Conservation (phyloP, 1,284 basidiomycete species). For the Chiua sp. region DNA sequence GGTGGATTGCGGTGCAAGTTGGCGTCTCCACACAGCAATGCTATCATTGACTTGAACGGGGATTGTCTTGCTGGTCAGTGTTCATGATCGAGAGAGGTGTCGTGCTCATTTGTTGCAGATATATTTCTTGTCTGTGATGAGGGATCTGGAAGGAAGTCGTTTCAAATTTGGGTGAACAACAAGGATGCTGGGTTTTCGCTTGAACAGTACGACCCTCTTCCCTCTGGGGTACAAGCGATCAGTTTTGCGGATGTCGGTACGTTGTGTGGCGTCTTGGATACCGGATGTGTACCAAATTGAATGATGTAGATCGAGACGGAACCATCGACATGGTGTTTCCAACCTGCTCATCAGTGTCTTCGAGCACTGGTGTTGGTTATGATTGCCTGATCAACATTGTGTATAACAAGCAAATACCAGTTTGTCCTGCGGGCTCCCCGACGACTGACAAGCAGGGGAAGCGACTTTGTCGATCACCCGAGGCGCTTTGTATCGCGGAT, state of each 20-base stretch:
- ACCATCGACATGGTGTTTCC: conserved; percentile 96
- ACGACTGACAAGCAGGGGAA: conserved; percentile 54
- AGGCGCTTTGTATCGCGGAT: conserved; percentile 85
- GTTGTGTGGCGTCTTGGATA: conserved; percentile 22
- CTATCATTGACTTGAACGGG: conserved; percentile 94
- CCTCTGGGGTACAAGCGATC: conserved; percentile 79
- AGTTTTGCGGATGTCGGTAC: conserved; percentile 93
- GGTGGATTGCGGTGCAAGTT: conserved; percentile 72
- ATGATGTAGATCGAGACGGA: conserved; percentile 83
- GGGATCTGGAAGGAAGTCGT: conserved; percentile 58
- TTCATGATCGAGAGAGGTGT: background rate
- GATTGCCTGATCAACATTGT: conserved; percentile 90
- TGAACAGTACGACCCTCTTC: conserved; percentile 72
- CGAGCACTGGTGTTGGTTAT: conserved; percentile 68
- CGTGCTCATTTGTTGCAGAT: conserved; percentile 52
- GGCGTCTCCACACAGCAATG: conserved; percentile 91
- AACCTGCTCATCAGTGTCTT: conserved; percentile 77
- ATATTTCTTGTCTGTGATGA: conserved; percentile 90
- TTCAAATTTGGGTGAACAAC: conserved; percentile 93
- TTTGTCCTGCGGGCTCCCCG: conserved; percentile 67
- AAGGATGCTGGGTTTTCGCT: conserved; percentile 79
- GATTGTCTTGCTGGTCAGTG: conserved; percentile 89
- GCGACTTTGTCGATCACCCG: conserved; percentile 74
- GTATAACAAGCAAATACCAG: conserved; percentile 90
- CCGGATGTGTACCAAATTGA: background rate